Evolutionary conservation across 2,329 filamentous ascomycete species (phyloP).

Genomic region (Teratosphaeria viscida): DNA sequence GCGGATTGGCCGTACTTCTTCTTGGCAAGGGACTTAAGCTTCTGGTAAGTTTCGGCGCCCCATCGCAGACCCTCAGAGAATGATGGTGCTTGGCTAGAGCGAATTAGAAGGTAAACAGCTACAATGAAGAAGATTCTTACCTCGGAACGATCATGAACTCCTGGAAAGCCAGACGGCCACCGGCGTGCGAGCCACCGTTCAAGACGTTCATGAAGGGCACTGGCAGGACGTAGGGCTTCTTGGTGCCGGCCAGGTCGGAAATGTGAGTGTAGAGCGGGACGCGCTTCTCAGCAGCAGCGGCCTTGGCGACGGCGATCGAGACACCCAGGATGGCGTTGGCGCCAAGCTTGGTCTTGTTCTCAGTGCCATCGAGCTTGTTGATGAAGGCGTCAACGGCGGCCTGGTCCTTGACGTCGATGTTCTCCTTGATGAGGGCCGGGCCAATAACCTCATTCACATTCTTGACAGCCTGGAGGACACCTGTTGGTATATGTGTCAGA

Average conservation of each 20-base stretch:
- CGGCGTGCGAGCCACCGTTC: slow-evolving; percentile 79
- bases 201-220: slow-evolving; percentile 51
- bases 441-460: slow-evolving; percentile 47
- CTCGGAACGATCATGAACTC: slow-evolving; percentile 46
- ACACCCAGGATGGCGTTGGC: slow-evolving; percentile 53
- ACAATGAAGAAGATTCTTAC: slow-evolving; percentile 22
- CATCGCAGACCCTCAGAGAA: slow-evolving; percentile 96
- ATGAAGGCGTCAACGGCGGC: slow-evolving; percentile 44
- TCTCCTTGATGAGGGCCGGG: slow-evolving; percentile 44
- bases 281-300: slow-evolving; percentile 44
- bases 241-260: slow-evolving; percentile 42
- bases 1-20: slow-evolving; percentile 99
- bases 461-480: slow-evolving; percentile 44
- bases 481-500: slow-evolving; percentile 13
- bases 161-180: slow-evolving; percentile 66
- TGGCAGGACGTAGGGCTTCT: slow-evolving; percentile 45
- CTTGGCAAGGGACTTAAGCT: slow-evolving; percentile 93
- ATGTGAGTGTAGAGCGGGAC: slow-evolving; percentile 50
- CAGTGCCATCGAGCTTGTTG: slow-evolving; percentile 45
- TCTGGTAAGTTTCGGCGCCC: slow-evolving; percentile 96
- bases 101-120: slow-evolving; percentile 9
- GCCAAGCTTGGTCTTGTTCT: slow-evolving; percentile 49
- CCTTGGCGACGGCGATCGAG: slow-evolving; percentile 49
- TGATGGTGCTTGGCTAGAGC: slow-evolving; percentile 62
- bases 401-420: slow-evolving; percentile 46